Evolutionary conservation across 192 early-diverging fungal species (phyloP).

Genomic region (Rhizophagus clarus): DNA sequence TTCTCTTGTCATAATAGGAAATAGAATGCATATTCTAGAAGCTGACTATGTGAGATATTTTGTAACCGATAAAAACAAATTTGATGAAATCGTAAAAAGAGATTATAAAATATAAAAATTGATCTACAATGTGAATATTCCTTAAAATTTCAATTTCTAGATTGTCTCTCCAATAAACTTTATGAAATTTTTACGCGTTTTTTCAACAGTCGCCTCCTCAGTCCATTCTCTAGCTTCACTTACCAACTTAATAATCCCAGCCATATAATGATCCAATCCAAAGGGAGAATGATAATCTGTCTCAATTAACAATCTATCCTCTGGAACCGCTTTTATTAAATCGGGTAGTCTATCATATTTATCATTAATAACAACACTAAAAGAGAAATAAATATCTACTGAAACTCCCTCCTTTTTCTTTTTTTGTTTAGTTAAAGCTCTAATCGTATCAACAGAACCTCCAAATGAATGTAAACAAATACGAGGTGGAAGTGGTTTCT

Average conservation of each 20-base stretch:
- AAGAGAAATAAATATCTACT: conserved; percentile 70
- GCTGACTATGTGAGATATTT: conserved; percentile 81
- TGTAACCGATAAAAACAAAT: conserved; percentile 66
- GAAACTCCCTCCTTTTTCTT: conserved; percentile 8
- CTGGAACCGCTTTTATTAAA: conserved; percentile 72
- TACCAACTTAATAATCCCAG: conserved; percentile 55
- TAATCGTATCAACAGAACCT: conserved; percentile 74
- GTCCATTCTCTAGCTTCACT: conserved; percentile 65
- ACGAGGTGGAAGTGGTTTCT: conserved; percentile 56
- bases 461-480: conserved; percentile 89
- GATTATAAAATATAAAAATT: conserved; percentile 50
- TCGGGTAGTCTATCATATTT: conserved; percentile 59
- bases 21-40: conserved; percentile 90
- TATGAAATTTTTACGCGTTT: conserved; percentile 52
- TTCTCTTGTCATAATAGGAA: conserved; percentile 89
- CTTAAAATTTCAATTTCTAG: not conserved
- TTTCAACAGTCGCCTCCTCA: conserved; percentile 46
- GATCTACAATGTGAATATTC: not conserved
- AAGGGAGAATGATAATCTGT: conserved; percentile 70
- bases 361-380: conserved; percentile 77
- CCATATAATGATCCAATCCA: conserved; percentile 56
- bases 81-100: conserved; percentile 66
- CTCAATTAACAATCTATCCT: conserved; percentile 79
- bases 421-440: conserved; percentile 38
- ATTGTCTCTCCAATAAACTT: conserved; percentile 36